A percentile compares a stretch with the other conserved stretches of the same genome.
Conservation (phyloP, 1,284 basidiomycete genomes). For the Ceratobasidium sp. region DNA sequence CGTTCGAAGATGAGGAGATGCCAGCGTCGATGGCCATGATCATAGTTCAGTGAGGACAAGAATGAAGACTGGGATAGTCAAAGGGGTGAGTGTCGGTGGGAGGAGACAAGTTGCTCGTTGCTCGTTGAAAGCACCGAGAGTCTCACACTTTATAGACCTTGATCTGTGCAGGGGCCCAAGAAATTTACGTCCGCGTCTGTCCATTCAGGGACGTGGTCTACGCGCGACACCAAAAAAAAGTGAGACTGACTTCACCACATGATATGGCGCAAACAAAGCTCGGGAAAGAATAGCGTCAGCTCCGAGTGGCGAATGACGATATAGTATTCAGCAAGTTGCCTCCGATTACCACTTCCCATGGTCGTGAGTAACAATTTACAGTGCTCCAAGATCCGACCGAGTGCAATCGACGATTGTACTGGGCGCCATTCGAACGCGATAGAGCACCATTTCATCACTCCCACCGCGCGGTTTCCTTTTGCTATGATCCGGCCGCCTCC, state of each 20-base stretch:
- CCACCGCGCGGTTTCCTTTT: conserved; percentile 44
- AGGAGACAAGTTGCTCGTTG: conserved; percentile 12
- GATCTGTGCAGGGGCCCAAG: background rate
- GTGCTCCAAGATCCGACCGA: conserved; percentile 36
- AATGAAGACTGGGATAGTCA: conserved; percentile 35
- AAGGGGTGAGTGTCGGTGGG: conserved; percentile 29
- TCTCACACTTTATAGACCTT: background rate
- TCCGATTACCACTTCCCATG: conserved; percentile 10
- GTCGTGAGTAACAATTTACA: conserved; percentile 29
- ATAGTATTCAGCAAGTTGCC: background rate
- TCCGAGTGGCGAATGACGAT: conserved; percentile 18
- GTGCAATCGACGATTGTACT: conserved; percentile 27
- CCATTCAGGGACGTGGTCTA: background rate
- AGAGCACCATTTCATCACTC: conserved; percentile 29
- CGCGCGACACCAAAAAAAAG: conserved; percentile 10
- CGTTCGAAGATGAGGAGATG: conserved; percentile 17
- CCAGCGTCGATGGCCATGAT: conserved; percentile 42
- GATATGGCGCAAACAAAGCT: conserved; percentile 22
- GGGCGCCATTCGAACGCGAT: conserved; percentile 31
- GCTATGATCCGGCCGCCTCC: conserved; percentile 39
- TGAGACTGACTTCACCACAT: conserved; percentile 16
- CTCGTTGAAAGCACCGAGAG: background rate
- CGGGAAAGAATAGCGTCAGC: conserved; percentile 25
- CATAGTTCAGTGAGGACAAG: conserved; percentile 11
- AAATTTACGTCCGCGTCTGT: conserved; percentile 20